These are phyloP conservation scores for Cladophialophora immunda DNA, from an alignment of 2,329 filamentous ascomycete genomes.

Conservation along the genomic window DNA sequence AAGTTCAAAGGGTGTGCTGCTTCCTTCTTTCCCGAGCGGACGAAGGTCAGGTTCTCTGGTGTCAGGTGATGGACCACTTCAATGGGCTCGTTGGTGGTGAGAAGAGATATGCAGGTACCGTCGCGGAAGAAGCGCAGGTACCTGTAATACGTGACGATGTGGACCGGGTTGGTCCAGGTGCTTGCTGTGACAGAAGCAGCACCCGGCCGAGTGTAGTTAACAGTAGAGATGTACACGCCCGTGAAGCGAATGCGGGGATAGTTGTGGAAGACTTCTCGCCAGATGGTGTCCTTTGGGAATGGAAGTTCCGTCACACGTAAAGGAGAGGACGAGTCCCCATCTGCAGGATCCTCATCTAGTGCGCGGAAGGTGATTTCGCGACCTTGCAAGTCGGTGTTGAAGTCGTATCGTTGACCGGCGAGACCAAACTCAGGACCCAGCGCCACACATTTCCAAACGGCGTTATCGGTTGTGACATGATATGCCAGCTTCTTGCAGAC, in stretches of 20 bases:
- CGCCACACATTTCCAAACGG: conserved; percentile 83
- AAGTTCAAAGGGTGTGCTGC: conserved; percentile 32
- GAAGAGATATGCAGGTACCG: conserved; percentile 80
- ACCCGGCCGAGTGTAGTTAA: conserved; percentile 90
- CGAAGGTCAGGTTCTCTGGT: conserved; percentile 68
- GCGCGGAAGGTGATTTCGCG: conserved; percentile 34
- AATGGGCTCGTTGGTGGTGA: conserved; percentile 81
- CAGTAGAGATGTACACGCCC: conserved; percentile 94
- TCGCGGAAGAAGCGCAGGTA: conserved; percentile 96
- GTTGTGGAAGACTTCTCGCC: conserved; percentile 76
- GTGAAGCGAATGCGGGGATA: conserved; percentile 92
- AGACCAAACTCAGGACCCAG: conserved; percentile 79
- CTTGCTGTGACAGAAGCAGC: conserved; percentile 74
- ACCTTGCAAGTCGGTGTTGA: conserved; percentile 68
- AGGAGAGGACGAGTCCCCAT: conserved; percentile 40
- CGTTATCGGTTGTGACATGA: conserved; percentile 82
- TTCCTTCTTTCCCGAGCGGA: conserved; percentile 41
- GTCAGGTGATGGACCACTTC: conserved; percentile 87
- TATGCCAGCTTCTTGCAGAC: conserved; percentile 91
- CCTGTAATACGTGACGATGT: conserved; percentile 97
- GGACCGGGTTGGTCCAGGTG: conserved; percentile 83
- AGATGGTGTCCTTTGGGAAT: conserved; percentile 49
- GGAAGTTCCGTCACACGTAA: conserved; percentile 39
- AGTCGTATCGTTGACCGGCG: conserved; percentile 82
- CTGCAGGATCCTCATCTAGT: conserved; percentile 41